Evolutionary conservation across 306 rosid species (phyloP).

Genomic region (Quercus ilex): DNA sequence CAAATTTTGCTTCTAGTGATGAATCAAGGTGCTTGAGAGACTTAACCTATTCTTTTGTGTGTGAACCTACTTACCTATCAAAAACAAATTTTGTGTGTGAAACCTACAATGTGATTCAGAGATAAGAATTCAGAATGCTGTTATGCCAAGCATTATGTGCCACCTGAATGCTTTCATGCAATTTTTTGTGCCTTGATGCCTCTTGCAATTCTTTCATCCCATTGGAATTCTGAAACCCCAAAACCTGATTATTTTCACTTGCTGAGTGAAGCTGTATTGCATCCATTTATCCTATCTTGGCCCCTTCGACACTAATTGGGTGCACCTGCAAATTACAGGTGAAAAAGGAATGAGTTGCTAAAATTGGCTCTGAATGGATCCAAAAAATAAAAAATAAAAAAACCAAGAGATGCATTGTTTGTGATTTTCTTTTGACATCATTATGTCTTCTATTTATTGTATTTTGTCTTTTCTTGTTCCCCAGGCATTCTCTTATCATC

Average conservation of each 20-base stretch:
- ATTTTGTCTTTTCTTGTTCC: constrained; percentile 11
- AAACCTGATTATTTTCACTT: neutral
- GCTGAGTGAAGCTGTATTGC: neutral
- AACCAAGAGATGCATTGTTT: neutral
- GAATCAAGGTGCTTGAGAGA: neutral
- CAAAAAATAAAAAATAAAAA: neutral
- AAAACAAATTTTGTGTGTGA: neutral
- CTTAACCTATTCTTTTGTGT: neutral
- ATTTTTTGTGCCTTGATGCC: neutral
- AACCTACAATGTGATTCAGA: neutral
- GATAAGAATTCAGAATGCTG: neutral
- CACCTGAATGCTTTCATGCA: neutral
- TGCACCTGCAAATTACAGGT: neutral
- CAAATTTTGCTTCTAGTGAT: neutral
- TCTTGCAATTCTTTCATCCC: neutral
- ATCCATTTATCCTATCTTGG: neutral
- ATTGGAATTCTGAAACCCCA: neutral
- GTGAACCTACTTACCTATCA: neutral
- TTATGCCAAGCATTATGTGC: neutral
- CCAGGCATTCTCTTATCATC: constrained; percentile 93
- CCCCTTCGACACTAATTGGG: neutral
- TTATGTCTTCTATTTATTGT: neutral
- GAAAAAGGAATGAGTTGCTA: neutral
- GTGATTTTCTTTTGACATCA: neutral
- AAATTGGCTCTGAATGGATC: neutral